Base-by-base conservation (phyloP, 495 filamentous ascomycete species). In the Hyaloscypha bicolor region DNA sequence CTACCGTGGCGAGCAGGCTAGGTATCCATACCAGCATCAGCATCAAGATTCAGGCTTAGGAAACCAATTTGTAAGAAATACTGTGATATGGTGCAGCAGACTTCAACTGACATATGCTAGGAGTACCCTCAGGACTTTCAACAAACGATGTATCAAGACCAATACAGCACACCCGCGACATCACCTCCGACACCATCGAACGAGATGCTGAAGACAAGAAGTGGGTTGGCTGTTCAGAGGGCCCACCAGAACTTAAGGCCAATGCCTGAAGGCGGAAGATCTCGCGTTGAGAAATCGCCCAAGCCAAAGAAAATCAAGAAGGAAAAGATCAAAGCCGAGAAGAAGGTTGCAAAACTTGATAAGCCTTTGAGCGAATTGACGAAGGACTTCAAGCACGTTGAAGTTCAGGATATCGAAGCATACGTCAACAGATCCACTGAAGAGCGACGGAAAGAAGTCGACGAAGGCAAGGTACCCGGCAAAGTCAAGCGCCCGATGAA, bases 401-500 rank as follows among this genome's bases (percentile, higher is more conserved):
- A 89, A 5, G 75, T 95, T 39, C 85, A 84, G 56, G 88, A 99
- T 76, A 97, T 97, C 83, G 88, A 92, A 63, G 81, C 78, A 25
- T 96, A 89, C 81, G 94, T 97, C 29, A 87, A 90, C 71, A 83
- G 95, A 56, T 80, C 90, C 9, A 77, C 81, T 2, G 87, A 91
- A 55, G 83, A 79, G 6, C 87, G 95, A 60, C 81, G 79, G 42
- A 76, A 82, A 70, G 90, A 96, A 71, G 87, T 92, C 19, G 84
- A 84, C 63, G 79, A 83, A 69, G 84, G 88, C 66, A 87, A 88
- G 72, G 89, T 91, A 33, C 81, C 80, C 12, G 91, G 91, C 4
- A 92, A 93, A 71, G 83, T 99, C 64, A 92, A 94, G 68, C 82
- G 95, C 39, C 95, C 95, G 1, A 98, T 97, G 91, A 99, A 99